Conservation (phyloP, 176 grass and related monocot species). For the Paspalum notatum region DNA sequence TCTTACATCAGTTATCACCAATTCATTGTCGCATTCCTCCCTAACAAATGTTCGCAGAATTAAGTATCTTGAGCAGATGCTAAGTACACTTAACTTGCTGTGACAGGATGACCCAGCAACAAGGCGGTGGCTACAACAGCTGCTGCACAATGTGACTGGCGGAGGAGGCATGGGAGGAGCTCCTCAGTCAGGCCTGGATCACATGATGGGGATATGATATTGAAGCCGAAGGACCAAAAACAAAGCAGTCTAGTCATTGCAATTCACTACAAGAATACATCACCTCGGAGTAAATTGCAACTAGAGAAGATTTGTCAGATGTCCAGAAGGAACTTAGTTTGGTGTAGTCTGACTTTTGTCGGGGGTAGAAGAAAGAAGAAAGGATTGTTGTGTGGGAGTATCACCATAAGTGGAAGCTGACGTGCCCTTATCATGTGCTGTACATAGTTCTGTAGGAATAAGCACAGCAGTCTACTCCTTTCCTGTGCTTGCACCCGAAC, state of each 20-base stretch:
- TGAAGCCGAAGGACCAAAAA: not conserved
- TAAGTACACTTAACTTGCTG: not conserved
- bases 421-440: slow-evolving; percentile 19
- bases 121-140: slow-evolving; percentile 85
- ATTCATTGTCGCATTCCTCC: not conserved
- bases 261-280: slow-evolving; percentile 41
- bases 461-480: not conserved
- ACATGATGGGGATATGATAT: slow-evolving; percentile 68
- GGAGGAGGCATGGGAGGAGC: slow-evolving; percentile 56
- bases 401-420: not conserved
- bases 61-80: not conserved
- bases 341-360: slow-evolving; percentile 28
- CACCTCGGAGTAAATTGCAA: slow-evolving; percentile 31
- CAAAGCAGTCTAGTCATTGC: slow-evolving; percentile 8
- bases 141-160: slow-evolving; percentile 66
- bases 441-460: not conserved
- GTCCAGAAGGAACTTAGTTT: slow-evolving; percentile 33
- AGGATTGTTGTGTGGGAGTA: slow-evolving; percentile 14
- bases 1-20: slow-evolving; percentile 4
- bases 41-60: not conserved
- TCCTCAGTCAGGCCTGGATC: slow-evolving; percentile 82
- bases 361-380: not conserved
- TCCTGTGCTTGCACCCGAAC: slow-evolving; percentile 19
- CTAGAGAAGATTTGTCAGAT: slow-evolving; percentile 25
- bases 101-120: slow-evolving; percentile 83